Conservation (phyloP, 1,284 basidiomycete species). For the Ceratobasidium sp. region DNA sequence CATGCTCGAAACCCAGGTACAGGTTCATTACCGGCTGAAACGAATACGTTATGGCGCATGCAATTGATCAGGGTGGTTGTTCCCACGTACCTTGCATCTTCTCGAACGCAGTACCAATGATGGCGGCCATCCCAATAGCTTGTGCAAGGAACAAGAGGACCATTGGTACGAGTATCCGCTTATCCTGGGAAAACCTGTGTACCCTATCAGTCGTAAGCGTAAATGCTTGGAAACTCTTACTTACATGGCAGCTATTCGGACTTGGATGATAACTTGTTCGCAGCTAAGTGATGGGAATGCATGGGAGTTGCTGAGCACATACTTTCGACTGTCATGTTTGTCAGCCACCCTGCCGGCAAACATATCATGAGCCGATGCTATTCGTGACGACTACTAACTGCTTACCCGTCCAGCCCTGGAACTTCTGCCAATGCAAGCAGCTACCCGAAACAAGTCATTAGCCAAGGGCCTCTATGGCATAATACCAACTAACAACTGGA, state of each 20-base stretch:
- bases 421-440: constrained; percentile 43
- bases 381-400: not conserved
- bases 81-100: constrained; percentile 37
- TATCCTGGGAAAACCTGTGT: constrained; percentile 41
- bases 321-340: constrained; percentile 44
- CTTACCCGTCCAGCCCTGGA: constrained; percentile 44
- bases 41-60: not conserved
- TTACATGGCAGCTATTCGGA: constrained; percentile 44
- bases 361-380: constrained; percentile 9
- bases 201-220: not conserved
- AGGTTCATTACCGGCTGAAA: constrained; percentile 20
- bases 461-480: not conserved
- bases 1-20: constrained; percentile 38
- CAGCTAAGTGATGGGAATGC: not conserved
- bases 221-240: not conserved
- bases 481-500: constrained; percentile 29
- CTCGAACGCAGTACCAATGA: constrained; percentile 27
- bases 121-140: constrained; percentile 35
- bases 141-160: constrained; percentile 33
- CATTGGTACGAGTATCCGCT: constrained; percentile 25
- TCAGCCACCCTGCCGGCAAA: constrained; percentile 40
- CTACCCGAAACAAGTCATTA: constrained; percentile 15
- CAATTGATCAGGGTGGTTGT: not conserved
- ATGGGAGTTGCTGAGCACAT: constrained; percentile 2
- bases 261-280: constrained; percentile 35